Conservation (phyloP, 2,329 filamentous ascomycete genomes). For the Delphinella strobiligena region DNA sequence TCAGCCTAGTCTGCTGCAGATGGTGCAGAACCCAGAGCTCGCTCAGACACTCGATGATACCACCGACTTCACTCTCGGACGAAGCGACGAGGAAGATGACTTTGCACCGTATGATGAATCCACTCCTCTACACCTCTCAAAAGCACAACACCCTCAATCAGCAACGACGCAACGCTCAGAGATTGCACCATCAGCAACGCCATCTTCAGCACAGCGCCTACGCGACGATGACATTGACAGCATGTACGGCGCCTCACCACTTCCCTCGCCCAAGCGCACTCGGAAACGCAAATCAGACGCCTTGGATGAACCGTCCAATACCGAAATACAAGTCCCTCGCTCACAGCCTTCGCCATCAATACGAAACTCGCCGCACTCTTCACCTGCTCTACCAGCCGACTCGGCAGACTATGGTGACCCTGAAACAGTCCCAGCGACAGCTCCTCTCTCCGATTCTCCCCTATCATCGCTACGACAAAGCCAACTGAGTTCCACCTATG, state of each 20-base stretch:
- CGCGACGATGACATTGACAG: slow-evolving; percentile 4
- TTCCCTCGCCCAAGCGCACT: background rate
- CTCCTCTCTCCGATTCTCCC: background rate
- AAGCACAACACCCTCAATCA: background rate
- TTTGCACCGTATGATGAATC: slow-evolving; percentile 56
- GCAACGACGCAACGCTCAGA: slow-evolving; percentile 2
- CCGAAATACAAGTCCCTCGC: slow-evolving; percentile 24
- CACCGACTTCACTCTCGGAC: slow-evolving; percentile 12
- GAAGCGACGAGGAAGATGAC: slow-evolving; percentile 21
- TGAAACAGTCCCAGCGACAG: background rate
- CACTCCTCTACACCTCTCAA: slow-evolving; percentile 39
- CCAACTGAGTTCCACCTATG: slow-evolving; percentile 7
- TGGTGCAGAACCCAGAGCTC: slow-evolving; percentile 28
- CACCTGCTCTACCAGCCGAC: too few species aligned
- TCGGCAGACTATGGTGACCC: too few species aligned
- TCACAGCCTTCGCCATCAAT: slow-evolving; percentile 12
- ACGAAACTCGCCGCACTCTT: too few species aligned
- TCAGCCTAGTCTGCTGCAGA: slow-evolving; percentile 37
- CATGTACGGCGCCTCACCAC: slow-evolving; percentile 2
- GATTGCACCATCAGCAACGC: slow-evolving; percentile 7
- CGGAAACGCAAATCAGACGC: slow-evolving; percentile 9
- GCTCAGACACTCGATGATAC: slow-evolving; percentile 13
- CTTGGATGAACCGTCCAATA: slow-evolving; percentile 12
- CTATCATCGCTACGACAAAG: slow-evolving; percentile 3
- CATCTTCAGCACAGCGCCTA: background rate